Evolutionary conservation across 257 asterid genomes (phyloP).

Genomic region (Paulownia fortunei): DNA sequence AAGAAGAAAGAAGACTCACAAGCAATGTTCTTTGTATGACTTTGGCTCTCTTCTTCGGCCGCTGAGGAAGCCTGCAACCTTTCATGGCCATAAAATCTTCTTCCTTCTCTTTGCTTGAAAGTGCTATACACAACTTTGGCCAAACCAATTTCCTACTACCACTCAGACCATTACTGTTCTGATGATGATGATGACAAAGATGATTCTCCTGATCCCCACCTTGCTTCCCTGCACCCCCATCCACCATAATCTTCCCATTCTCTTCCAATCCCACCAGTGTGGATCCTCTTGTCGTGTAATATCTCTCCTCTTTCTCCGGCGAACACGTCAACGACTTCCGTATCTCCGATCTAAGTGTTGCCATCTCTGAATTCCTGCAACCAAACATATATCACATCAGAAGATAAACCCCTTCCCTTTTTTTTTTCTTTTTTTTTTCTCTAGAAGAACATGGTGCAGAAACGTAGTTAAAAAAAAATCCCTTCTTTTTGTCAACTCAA

Average conservation of each 20-base stretch:
- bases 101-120: no score
- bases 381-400: background rate
- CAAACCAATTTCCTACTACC: background rate
- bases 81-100: no score
- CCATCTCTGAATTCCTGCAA: conserved; percentile 9
- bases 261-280: conserved; percentile 20
- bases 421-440: conserved; percentile 18
- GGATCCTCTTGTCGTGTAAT: conserved; percentile 41
- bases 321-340: conserved; percentile 33
- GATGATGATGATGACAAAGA: background rate
- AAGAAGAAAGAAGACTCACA: conserved; percentile 29
- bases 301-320: conserved; percentile 48
- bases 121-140: conserved; percentile 22
- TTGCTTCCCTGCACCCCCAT: conserved; percentile 4
- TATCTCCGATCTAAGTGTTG: background rate
- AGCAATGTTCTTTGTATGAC: conserved; percentile 54
- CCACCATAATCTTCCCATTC: conserved; percentile 19
- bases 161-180: background rate
- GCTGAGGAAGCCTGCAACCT: conserved; percentile 56
- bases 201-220: conserved; percentile 10
- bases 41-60: conserved; percentile 58
- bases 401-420: conserved; percentile 8
- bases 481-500: background rate
- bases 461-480: background rate
- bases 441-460: no score